These are phyloP conservation scores for Fusarium ramigenum DNA, from an alignment of 2,329 filamentous ascomycete genomes.

Conservation along the genomic window DNA sequence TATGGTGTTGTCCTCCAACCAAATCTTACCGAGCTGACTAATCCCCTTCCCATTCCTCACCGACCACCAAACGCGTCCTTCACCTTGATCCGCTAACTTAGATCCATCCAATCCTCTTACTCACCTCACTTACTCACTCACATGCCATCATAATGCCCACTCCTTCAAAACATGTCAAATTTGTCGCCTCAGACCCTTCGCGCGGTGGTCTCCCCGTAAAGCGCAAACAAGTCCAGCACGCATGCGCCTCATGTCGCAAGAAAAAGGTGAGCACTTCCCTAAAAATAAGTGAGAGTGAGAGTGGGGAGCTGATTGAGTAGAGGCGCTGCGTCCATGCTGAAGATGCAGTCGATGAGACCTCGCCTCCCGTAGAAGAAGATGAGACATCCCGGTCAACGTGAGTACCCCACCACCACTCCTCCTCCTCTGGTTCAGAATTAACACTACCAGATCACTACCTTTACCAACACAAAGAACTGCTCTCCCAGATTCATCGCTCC, in stretches of 20 bases:
- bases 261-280: constrained; percentile 56
- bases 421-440: not conserved
- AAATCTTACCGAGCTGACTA: constrained; percentile 29
- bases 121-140: not conserved
- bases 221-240: constrained; percentile 67
- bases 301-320: constrained; percentile 36
- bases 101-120: not conserved
- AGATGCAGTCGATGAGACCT: constrained; percentile 44
- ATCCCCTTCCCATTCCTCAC: constrained; percentile 13
- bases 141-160: constrained; percentile 10
- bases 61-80: constrained; percentile 12
- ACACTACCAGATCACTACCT: constrained; percentile 24
- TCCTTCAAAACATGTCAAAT: constrained; percentile 56
- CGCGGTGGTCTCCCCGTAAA: constrained; percentile 64
- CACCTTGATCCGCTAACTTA: not conserved
- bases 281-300: not conserved
- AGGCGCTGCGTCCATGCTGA: constrained; percentile 57
- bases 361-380: constrained; percentile 26
- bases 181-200: constrained; percentile 63
- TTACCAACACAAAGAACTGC: constrained; percentile 4
- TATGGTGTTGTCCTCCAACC: not conserved
- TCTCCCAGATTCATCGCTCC: constrained; percentile 2
- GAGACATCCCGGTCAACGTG: constrained; percentile 46
- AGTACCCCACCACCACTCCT: constrained; percentile 23
- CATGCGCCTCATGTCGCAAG: constrained; percentile 64